Conservation (phyloP, 208 protist species). For the Trichomonas tenax region DNA sequence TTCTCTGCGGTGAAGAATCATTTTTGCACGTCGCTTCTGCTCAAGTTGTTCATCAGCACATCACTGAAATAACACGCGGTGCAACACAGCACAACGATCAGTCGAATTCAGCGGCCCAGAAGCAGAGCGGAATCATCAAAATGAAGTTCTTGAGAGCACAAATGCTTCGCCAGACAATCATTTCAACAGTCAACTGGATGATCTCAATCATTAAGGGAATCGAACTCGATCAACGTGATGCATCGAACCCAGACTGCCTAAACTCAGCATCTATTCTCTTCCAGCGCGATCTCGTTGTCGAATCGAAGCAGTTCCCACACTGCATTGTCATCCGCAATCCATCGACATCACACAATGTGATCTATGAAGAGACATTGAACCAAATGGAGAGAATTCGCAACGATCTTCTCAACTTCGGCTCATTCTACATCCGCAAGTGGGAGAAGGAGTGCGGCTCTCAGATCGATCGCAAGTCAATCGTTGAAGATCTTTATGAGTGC, state of each 20-base stretch:
- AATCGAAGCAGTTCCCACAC: conserved; percentile 1
- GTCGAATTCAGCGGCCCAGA: not conserved
- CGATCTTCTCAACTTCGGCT: not conserved
- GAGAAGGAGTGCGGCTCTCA: conserved; percentile 6
- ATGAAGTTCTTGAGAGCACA: not conserved
- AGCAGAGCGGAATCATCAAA: not conserved
- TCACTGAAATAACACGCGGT: not conserved
- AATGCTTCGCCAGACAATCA: not conserved
- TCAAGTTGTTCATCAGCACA: not conserved
- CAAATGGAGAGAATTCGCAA: not conserved
- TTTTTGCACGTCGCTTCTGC: not conserved
- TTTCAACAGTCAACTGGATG: not conserved
- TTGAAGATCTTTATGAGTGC: conserved; percentile 16
- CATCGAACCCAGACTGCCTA: not conserved
- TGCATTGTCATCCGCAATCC: not conserved
- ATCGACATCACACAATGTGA: not conserved
- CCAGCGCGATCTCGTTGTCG: not conserved
- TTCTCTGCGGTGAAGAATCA: conserved; percentile 8
- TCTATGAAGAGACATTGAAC: not conserved
- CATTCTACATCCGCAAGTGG: conserved; percentile 7
- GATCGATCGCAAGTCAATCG: not conserved
- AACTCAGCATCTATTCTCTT: not conserved
- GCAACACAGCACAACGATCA: not conserved
- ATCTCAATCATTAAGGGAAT: not conserved
- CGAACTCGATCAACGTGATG: not conserved